These are phyloP conservation scores for Coemansia brasiliensis DNA, from an alignment of 192 early-diverging fungal genomes.

Conservation along the genomic window DNA sequence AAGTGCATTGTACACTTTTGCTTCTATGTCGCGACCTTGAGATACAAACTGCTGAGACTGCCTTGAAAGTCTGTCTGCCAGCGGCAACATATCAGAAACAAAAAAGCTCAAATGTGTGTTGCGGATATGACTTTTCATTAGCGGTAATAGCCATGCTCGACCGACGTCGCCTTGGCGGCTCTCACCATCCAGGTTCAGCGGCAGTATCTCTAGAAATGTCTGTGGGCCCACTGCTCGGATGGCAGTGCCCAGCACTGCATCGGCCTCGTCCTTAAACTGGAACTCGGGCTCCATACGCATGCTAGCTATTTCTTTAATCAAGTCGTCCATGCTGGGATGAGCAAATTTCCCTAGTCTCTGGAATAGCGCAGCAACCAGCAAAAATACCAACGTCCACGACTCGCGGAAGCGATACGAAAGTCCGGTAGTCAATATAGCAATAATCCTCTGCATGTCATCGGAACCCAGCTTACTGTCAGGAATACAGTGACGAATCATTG, in stretches of 20 bases:
- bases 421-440: constrained; percentile 56
- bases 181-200: constrained; percentile 78
- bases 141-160: constrained; percentile 88
- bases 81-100: constrained; percentile 67
- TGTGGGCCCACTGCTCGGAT: constrained; percentile 80
- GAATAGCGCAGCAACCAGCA: constrained; percentile 74
- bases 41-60: constrained; percentile 61
- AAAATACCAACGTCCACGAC: constrained; percentile 82
- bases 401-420: constrained; percentile 78
- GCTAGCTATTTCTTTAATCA: constrained; percentile 65
- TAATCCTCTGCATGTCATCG: constrained; percentile 57
- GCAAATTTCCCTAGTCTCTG: constrained; percentile 66
- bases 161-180: constrained; percentile 53
- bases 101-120: constrained; percentile 77
- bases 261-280: constrained; percentile 84
- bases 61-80: constrained; percentile 70
- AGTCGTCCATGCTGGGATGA: constrained; percentile 60
- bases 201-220: constrained; percentile 69
- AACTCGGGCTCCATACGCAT: constrained; percentile 83
- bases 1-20: constrained; percentile 90
- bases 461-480: constrained; percentile 72
- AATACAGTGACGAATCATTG: constrained; percentile 71
- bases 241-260: constrained; percentile 76
- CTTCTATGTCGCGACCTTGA: constrained; percentile 65
- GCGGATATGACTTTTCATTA: constrained; percentile 72